Percentiles rank a stretch among this genome's conserved stretches.
phyloP scores from a whole-genome alignment of 2,329 filamentous ascomycete species.

The Apiospora saccharicola region DNA sequence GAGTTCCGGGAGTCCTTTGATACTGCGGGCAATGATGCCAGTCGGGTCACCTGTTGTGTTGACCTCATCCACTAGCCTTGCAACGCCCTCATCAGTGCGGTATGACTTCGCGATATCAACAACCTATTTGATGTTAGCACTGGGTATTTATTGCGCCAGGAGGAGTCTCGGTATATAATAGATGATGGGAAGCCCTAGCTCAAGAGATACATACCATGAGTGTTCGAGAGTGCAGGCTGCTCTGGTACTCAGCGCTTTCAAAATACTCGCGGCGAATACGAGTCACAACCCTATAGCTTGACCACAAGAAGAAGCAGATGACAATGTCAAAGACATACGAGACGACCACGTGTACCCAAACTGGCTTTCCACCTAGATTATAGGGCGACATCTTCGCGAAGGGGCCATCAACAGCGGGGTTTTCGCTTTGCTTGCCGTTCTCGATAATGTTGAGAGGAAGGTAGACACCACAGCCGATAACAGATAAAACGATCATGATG shows the following conservation, averaged over 20 bases:
- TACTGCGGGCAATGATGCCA: slow-evolving; percentile 86
- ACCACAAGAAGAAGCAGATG: slow-evolving; percentile 84
- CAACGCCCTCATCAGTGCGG: slow-evolving; percentile 85
- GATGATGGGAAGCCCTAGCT: not conserved
- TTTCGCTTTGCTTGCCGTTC: slow-evolving; percentile 38
- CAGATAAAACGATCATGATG: slow-evolving; percentile 77
- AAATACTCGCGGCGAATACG: slow-evolving; percentile 80
- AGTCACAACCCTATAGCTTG: slow-evolving; percentile 83
- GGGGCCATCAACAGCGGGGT: slow-evolving; percentile 58
- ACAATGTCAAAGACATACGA: slow-evolving; percentile 74
- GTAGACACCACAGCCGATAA: slow-evolving; percentile 79
- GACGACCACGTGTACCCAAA: slow-evolving; percentile 67
- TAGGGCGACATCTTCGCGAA: slow-evolving; percentile 67
- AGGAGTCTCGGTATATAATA: not conserved
- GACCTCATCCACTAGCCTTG: slow-evolving; percentile 81
- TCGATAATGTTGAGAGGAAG: slow-evolving; percentile 79
- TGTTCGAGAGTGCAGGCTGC: slow-evolving; percentile 80
- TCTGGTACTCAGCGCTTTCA: slow-evolving; percentile 85
- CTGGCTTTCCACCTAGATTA: slow-evolving; percentile 57
- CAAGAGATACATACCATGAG: slow-evolving; percentile 62
- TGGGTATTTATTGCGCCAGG: not conserved
- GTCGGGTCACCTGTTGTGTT: slow-evolving; percentile 69
- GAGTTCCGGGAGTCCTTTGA: slow-evolving; percentile 85
- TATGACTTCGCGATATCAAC: slow-evolving; percentile 83
- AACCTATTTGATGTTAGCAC: slow-evolving; percentile 71